phyloP scores from a whole-genome alignment of 345 rosid genomes.

The Arabis alpina region DNA sequence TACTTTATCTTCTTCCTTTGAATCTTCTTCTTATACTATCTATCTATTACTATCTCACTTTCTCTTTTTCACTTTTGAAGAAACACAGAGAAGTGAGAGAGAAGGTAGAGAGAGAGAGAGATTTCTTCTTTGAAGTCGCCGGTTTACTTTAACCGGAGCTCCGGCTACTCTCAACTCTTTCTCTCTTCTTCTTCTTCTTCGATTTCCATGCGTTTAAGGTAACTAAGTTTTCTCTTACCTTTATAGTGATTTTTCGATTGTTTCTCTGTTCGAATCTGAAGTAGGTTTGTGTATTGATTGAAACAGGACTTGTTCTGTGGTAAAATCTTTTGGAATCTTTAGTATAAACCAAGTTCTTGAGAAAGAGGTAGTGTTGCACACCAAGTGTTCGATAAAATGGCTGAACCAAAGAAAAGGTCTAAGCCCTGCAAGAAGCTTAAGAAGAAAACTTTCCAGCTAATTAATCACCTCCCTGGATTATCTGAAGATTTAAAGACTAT shows the following conservation, averaged over 20 bases:
- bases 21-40: conserved; percentile 36
- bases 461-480: conserved; percentile 39
- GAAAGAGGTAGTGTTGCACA: conserved; percentile 51
- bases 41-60: conserved; percentile 26
- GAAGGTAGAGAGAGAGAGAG: conserved; percentile 6
- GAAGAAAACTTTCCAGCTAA: conserved; percentile 29
- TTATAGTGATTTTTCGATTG: not conserved
- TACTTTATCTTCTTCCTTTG: conserved; percentile 38
- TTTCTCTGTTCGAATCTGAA: conserved; percentile 38
- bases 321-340: conserved; percentile 63
- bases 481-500: conserved; percentile 40
- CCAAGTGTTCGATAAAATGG: conserved; percentile 45
- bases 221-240: not conserved
- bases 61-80: conserved; percentile 37
- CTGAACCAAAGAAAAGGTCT: conserved; percentile 45
- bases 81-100: conserved; percentile 25
- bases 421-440: conserved; percentile 41
- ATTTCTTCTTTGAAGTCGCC: conserved; percentile 4
- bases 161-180: conserved; percentile 53
- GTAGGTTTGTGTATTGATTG: conserved; percentile 34
- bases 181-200: conserved; percentile 24
- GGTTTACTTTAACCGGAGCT: conserved; percentile 64
- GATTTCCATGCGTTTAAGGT: conserved; percentile 80
- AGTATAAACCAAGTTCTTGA: conserved; percentile 61
- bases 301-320: conserved; percentile 79